Conservation (phyloP, 2,329 filamentous ascomycete genomes). For the Fusarium chuoi region DNA sequence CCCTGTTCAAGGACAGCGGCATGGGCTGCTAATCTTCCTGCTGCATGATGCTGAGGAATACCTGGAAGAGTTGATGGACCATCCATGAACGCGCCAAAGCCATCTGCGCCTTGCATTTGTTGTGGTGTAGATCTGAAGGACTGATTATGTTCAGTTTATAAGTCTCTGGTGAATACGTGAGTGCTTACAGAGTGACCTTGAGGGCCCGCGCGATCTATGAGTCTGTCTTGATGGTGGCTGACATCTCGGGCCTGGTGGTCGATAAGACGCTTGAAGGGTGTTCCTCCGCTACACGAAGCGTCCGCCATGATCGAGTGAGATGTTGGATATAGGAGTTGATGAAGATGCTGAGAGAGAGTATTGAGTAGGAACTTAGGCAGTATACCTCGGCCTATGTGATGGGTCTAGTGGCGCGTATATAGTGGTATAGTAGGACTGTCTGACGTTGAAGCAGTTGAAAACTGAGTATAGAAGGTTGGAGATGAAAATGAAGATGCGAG, state of each 20-base stretch:
- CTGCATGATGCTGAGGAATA: conserved; percentile 48
- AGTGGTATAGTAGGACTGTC: not conserved
- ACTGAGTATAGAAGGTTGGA: not conserved
- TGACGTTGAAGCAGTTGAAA: not conserved
- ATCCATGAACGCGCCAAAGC: conserved; percentile 51
- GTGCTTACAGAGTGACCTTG: conserved; percentile 47
- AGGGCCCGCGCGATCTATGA: conserved; percentile 45
- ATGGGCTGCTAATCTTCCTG: conserved; percentile 49
- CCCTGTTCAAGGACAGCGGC: conserved; percentile 47
- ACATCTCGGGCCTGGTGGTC: conserved; percentile 56
- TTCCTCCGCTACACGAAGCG: conserved; percentile 54
- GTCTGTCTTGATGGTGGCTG: conserved; percentile 55
- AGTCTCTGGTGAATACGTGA: not conserved
- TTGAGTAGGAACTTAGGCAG: conserved; percentile 3
- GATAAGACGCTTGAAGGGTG: conserved; percentile 56
- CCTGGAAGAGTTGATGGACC: conserved; percentile 43
- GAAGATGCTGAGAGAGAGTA: conserved; percentile 1
- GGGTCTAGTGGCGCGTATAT: conserved; percentile 1
- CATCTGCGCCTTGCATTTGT: conserved; percentile 44
- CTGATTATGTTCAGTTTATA: conserved; percentile 29
- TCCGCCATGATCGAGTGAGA: conserved; percentile 50
- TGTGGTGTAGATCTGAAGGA: conserved; percentile 50
- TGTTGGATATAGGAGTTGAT: not conserved
- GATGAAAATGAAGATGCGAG: not conserved
- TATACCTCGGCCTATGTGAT: conserved; percentile 33